phyloP scores from a whole-genome alignment of 768 basidiomycete genomes.

The Naganishia friedmannii region DNA sequence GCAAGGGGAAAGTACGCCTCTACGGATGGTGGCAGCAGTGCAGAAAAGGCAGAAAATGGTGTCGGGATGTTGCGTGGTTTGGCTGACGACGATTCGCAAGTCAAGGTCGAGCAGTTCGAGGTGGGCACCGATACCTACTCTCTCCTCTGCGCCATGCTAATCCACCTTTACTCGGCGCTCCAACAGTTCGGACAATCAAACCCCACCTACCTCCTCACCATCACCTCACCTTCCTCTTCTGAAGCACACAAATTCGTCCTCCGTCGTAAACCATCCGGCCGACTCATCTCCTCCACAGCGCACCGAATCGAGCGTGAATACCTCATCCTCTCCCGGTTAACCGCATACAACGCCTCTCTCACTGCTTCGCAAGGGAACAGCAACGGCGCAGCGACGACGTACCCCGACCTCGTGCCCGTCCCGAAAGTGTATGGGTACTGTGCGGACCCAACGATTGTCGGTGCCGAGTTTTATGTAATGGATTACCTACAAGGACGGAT shows the following conservation, averaged over 20 bases:
- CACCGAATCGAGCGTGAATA: slow-evolving; percentile 96
- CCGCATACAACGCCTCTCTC: slow-evolving; percentile 65
- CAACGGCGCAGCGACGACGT: slow-evolving; percentile 7
- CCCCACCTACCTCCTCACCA: slow-evolving; percentile 86
- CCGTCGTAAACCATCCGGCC: slow-evolving; percentile 86
- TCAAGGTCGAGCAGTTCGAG: slow-evolving; percentile 88
- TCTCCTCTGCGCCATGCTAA: not conserved
- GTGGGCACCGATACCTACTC: slow-evolving; percentile 54
- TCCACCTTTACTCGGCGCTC: not conserved
- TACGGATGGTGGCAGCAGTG: not conserved
- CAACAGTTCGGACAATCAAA: slow-evolving; percentile 95
- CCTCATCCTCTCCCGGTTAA: slow-evolving; percentile 70
- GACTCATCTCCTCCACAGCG: slow-evolving; percentile 81
- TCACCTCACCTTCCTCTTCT: not conserved
- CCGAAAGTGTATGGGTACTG: slow-evolving; percentile 81
- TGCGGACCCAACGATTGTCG: slow-evolving; percentile 70
- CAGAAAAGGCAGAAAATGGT: not conserved
- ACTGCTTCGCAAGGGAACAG: slow-evolving; percentile 55
- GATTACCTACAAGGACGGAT: slow-evolving; percentile 91
- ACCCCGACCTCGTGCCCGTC: slow-evolving; percentile 64
- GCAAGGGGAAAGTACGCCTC: slow-evolving; percentile 3
- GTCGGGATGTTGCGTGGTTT: not conserved
- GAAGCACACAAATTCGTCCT: slow-evolving; percentile 60
- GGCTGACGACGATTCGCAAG: slow-evolving; percentile 56
- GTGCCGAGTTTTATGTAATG: slow-evolving; percentile 94